A percentile compares a stretch with the other conserved stretches of the same genome.
Evolutionary conservation across 371 early-diverging fungal genomes (phyloP).

Genomic region (Smittium mucronatum): DNA sequence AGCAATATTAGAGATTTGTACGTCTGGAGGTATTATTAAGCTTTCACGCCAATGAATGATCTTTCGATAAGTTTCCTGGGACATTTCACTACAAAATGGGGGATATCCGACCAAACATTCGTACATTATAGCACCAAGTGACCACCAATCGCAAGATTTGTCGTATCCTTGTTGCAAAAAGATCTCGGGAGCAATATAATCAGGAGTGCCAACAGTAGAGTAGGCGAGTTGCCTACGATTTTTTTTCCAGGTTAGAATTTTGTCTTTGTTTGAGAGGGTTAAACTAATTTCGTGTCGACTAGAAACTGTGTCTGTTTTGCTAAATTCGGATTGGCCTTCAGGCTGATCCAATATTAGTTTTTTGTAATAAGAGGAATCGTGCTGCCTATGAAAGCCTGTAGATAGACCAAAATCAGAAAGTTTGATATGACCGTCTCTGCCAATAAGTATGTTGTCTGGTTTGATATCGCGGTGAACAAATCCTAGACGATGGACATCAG

Average conservation of each 20-base stretch:
- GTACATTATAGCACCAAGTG: constrained; percentile 94
- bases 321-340: constrained; percentile 41
- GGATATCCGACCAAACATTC: constrained; percentile 95
- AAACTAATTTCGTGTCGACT: constrained; percentile 54
- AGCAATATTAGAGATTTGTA: constrained; percentile 77
- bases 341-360: constrained; percentile 38
- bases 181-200: constrained; percentile 96
- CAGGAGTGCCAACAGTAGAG: constrained; percentile 95
- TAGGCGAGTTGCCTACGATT: constrained; percentile 78
- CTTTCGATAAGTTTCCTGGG: constrained; percentile 94
- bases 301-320: constrained; percentile 21
- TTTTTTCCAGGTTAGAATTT: constrained; percentile 92
- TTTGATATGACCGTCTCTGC: constrained; percentile 76
- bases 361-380: constrained; percentile 89
- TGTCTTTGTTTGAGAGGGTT: constrained; percentile 63
- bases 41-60: constrained; percentile 90
- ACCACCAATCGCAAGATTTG: constrained; percentile 98
- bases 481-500: constrained; percentile 87
- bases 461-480: constrained; percentile 95
- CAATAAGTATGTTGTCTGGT: constrained; percentile 77
- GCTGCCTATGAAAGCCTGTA: constrained; percentile 95
- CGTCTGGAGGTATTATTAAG: constrained; percentile 83
- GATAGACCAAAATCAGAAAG: constrained; percentile 95
- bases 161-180: constrained; percentile 90
- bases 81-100: constrained; percentile 89